Evolutionary conservation across 192 early-diverging fungal genomes (phyloP), one percentile per base, ranked within the genome.

Genomic region (Lobosporangium transversale): DNA sequence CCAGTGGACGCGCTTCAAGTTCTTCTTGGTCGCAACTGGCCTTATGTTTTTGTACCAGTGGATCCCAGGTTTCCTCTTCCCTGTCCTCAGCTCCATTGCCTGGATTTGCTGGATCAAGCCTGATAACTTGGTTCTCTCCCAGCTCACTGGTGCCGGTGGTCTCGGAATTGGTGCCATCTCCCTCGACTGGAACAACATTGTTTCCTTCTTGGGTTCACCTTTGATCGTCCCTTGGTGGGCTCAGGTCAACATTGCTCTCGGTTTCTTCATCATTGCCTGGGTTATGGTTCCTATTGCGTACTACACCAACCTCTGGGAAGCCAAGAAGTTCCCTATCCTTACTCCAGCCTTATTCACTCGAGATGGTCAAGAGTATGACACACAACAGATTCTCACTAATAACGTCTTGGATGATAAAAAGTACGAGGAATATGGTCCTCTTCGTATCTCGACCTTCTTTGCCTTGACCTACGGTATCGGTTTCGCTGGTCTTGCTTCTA

Each of bases 91-190:
- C n/a, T 76, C 70, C 35, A 70, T 81, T 35, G 61, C 79, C 26
- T 29, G 71, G 40, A 53, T 81, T 29, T 81, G 79, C 47, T 44
- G 70, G 60, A 48, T 74, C 24, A 62, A 66, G 23, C 71, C 70
- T n/a, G 43, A 59, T 18, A 81, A 48, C 52, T 26, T 59, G 26
- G 54, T 43, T 2, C 62, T 75, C 10, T 66, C 63, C 24, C 66
- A 66, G 53, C 24, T 75, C 15, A 48, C 87, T 61, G 90, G 89
- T 85, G 43, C 84, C 14, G 79, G 82, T 26, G 91, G 92, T 30
- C 68, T 92, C 12, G 92, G 92, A 5, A 76, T 94, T 53, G 80
- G 90, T 48, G 86, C 84, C 66, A 87, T 94, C 35, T 81, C 88
- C 8, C 62, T 93, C 14, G 92, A 94, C 79, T 94, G 92, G 92